These are phyloP conservation scores for Rhodotorula graminis DNA, from an alignment of 768 basidiomycete species.

Conservation along the genomic window DNA sequence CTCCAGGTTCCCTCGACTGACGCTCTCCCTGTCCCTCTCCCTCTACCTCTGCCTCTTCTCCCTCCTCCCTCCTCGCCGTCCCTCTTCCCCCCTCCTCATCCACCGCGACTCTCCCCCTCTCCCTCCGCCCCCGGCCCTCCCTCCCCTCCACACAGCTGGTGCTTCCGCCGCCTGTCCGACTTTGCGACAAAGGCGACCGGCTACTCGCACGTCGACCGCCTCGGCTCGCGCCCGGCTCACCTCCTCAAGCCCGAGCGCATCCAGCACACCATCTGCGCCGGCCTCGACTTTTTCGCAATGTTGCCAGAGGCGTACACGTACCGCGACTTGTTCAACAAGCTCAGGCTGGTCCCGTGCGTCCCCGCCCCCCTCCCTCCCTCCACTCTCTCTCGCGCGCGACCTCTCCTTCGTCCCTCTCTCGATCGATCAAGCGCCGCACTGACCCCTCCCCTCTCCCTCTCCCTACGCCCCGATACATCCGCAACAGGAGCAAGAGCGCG, in stretches of 20 bases:
- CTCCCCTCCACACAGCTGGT: constrained; percentile 51
- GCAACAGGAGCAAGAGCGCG: constrained; percentile 20
- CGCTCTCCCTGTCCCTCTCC: no score
- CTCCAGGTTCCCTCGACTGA: not conserved
- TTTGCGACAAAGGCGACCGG: constrained; percentile 55
- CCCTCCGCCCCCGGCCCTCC: no score
- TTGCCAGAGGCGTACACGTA: constrained; percentile 54
- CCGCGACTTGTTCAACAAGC: constrained; percentile 47
- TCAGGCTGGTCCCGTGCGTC: constrained; percentile 39
- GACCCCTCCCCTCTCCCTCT: no score
- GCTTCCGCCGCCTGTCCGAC: constrained; percentile 60
- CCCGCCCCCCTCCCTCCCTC: no score
- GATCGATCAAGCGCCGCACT: no score
- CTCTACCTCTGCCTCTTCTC: no score
- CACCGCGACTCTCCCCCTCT: not conserved
- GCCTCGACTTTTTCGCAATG: constrained; percentile 64
- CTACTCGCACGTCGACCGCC: constrained; percentile 62
- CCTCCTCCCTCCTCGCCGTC: no score
- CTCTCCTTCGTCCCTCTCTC: not conserved
- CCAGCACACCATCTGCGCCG: constrained; percentile 58
- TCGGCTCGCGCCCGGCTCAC: constrained; percentile 51
- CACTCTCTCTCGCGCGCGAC: not conserved
- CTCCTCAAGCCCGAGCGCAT: constrained; percentile 56
- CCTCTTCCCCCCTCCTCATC: not conserved
- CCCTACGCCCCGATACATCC: no score